Evolutionary conservation across 805 yeast genomes (phyloP), one percentile per base, ranked within the genome.

Genomic region (Naumovozyma castellii): DNA sequence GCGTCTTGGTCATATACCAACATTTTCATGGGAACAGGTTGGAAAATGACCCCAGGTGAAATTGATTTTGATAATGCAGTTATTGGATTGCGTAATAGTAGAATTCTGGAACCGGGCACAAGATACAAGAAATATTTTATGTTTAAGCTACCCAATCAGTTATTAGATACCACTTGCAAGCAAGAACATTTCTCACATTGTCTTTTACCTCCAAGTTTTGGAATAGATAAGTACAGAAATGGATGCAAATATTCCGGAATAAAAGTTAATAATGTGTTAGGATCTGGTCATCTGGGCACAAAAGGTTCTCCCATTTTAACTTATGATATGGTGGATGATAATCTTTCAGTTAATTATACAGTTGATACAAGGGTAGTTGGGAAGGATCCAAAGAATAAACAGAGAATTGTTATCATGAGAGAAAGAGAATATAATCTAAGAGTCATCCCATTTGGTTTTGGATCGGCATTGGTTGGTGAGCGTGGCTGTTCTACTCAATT

Each of bases 361-460:
- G 64, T 78, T 15, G 76, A 72, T 43, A 75, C 76, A n/a, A 69
- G 70, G 40, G 61, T 76, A 34, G 71, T 77, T 19, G 81, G 78
- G 37, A 63, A 66, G 41, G 57, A 46, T 35, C 22, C 60, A 1
- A 56, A 61, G 18, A 42, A 46, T 2, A 39, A 37, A 27, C 32
- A 29, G 13, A 39, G 44, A 30, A 22, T 48, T 10, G 42, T 43
- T 19, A 46, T 58, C 3, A 32, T 58, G 47, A 48, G 46, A 22
- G 52, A 49, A 16, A 38, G 37, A 12, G 49, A 49, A 20, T 48
- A 49, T 34, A 44, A 45, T 39, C 17, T 59, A 3, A 43, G 63
- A 33, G 50, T 56, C n/a, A 50, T 58, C 10, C 63, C 64, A 8
- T 33, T 57, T 58, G 39, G 59, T 37, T 34, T 48, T 44, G 43